Evolutionary conservation across 1,284 basidiomycete species (phyloP), one percentile per base, ranked within the genome.

Genomic region (Ceratorhiza oryzae-sativae): DNA sequence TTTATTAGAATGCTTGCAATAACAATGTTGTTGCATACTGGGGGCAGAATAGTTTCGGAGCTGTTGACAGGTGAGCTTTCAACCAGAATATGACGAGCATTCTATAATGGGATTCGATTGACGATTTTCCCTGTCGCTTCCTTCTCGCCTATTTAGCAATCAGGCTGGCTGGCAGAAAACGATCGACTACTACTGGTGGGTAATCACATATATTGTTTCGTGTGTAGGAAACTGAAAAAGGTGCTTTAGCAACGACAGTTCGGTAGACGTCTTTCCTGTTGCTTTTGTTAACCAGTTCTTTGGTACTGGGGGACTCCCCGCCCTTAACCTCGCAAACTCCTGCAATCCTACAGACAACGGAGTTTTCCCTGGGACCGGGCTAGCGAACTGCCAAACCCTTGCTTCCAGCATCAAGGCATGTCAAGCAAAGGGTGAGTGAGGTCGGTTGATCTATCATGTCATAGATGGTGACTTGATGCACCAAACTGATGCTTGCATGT

Each of bases 31-130:
- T 75, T 48, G 56, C 65, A n/a, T 88, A 88, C 77, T 89, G 86
- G 87, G 88, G 88, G 58, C 87, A 90, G 79, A 88, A 89, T 77
- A 88, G 87, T 2, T 88, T 88, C 74, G 87, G 88, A 42, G 88
- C 87, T 1, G 82, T 81, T 5, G 81, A 53, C 18, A 53, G 49
- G 49, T 53, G 13, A 30, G 49, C 10, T 3, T 13, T 10, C 12
- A 53, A 30, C 18, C 12, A 87, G 13, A 39, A 39, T 13, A 39
- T 13, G n/a, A n/a, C n/a, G n/a, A n/a, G n/a, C n/a, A n/a, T n/a
- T n/a, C n/a, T n/a, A n/a, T n/a, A n/a, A n/a, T 30, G 51, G 46
- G 39, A 18, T 30, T 51, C 34, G 25, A 18, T 23, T 20, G 4
- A 8, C 10, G 25, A 49, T 49, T 49, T 15, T 18, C 20, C 18